Evolutionary conservation across 805 yeast species (phyloP), one percentile per base, ranked within the genome.

Genomic region (Wickerhamomyces ciferrii): DNA sequence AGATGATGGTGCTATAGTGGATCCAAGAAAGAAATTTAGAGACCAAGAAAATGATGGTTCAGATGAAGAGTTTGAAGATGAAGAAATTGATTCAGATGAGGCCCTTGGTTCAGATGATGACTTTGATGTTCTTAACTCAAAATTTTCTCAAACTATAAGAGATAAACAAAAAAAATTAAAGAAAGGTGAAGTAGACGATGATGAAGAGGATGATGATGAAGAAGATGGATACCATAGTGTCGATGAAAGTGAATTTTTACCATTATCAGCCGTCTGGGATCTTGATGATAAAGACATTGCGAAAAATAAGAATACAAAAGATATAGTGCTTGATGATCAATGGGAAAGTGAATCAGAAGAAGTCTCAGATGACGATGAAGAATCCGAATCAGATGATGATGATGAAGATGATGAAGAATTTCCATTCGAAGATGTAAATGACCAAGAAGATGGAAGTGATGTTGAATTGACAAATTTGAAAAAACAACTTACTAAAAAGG

Each of bases 191-290:
- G 60, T 62, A 25, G 60, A 57, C 11, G 62, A 61, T 25, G 67
- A 65, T 4, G 73, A 65, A n/a, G 68, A 66, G 15, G 76, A 73
- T 10, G 76, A 73, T 10, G 75, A 69, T 9, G 81, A 73, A 17
- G 83, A 76, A n/a, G 79, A 71, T 5, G 92, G 78, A 13, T 85
- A 87, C 59, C 77, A 77, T 23, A 83, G 91, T 58, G 72, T 86
- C 39, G 96, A 88, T 56, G 96, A 88, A 59, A 70, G 65, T 27
- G 86, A 88, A 53, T 72, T 90, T 45, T 75, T 85, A 48, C 78
- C 95, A 0, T 70, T 90, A 36, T 84, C 96, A n/a, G 90, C 83
- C 54, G 90, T 87, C 3, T 89, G 96, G 96, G 97, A 86, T 59
- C 65, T 80, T 65, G 94, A 87, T 61, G 88, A 83, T 29, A 67